Conservation (phyloP, 495 filamentous ascomycete species). For the Amphirosellinia nigrospora region DNA sequence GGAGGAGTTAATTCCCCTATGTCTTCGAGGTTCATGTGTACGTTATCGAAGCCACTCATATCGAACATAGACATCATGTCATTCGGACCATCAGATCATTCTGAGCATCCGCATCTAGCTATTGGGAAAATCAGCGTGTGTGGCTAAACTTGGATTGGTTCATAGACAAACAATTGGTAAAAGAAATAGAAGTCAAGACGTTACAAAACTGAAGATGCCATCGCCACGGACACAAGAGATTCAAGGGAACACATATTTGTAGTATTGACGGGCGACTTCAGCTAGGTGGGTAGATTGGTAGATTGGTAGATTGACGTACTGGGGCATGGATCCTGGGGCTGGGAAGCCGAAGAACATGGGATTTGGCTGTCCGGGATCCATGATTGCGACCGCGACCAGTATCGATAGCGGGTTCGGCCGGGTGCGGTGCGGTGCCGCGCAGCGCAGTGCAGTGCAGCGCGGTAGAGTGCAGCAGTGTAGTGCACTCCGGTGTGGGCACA, state of each 20-base stretch:
- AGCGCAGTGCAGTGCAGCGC: slow-evolving; percentile 1
- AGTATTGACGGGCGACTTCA: background rate
- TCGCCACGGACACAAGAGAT: background rate
- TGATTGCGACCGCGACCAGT: slow-evolving; percentile 30
- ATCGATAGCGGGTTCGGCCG: slow-evolving; percentile 12
- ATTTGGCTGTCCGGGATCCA: slow-evolving; percentile 46
- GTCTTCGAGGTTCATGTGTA: slow-evolving; percentile 47
- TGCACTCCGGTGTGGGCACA: slow-evolving; percentile 8
- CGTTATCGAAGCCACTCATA: slow-evolving; percentile 43
- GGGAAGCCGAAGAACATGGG: slow-evolving; percentile 44
- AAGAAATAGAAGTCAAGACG: background rate
- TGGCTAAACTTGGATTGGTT: background rate
- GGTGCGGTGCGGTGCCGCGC: slow-evolving; percentile 11
- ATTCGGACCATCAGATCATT: slow-evolving; percentile 42
- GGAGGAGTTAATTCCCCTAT: slow-evolving; percentile 30
- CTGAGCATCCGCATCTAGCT: slow-evolving; percentile 27
- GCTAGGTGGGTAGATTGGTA: background rate
- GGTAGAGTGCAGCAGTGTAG: background rate
- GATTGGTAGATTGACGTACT: slow-evolving; percentile 38
- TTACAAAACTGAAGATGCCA: background rate
- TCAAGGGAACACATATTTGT: background rate
- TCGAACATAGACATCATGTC: slow-evolving; percentile 51
- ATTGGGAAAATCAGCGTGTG: slow-evolving; percentile 16
- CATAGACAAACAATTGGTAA: background rate
- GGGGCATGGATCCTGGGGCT: slow-evolving; percentile 34